Evolutionary conservation across 768 basidiomycete species (phyloP), one percentile per base, ranked within the genome.

Genomic region (Mycena metata): DNA sequence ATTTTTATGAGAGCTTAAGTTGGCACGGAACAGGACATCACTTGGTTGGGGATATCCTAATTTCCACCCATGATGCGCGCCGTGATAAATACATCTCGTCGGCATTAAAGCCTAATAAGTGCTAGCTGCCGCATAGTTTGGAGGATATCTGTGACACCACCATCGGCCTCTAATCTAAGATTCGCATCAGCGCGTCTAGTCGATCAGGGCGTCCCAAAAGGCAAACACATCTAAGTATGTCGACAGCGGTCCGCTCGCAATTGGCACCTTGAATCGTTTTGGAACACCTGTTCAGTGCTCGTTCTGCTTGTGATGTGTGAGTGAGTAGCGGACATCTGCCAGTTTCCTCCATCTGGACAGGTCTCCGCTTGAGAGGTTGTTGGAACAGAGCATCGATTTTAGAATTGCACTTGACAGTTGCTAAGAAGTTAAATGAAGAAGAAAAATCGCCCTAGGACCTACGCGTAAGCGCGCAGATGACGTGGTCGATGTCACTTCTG

Each of bases 21-120:
- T 69, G 59, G 57, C 15, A 33, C 67, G 42, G 41, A 42, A 62
- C 50, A 30, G 50, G 57, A 69, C 60, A 63, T 69, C 60, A 30
- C 39, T 17, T 24, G 49, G 68, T 69, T 69, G 68, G 62, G 51
- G 19, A 64, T 69, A 39, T 69, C 47, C 56, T 50, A 69, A 68
- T 69, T 60, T 55, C 52, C 51, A 35, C 15, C 16, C 39, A 45
- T 66, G 67, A 68, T 64, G 61, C 50, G 62, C 35, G 62, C 21
- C 19, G 41, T 69, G 68, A 69, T 69, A 69, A 60, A 69, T 64
- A 60, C 33, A 55, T 52, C 55, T 66, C 24, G 39, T 30, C 46
- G 46, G 54, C 60, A 58, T 59, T 68, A 46, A 64, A 60, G 30
- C 68, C 68, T 63, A 65, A 65, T 65, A 55, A 11, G 68, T 60